Base-by-base conservation (phyloP, 2,329 filamentous ascomycete species). In the Monosporascus sp. region DNA sequence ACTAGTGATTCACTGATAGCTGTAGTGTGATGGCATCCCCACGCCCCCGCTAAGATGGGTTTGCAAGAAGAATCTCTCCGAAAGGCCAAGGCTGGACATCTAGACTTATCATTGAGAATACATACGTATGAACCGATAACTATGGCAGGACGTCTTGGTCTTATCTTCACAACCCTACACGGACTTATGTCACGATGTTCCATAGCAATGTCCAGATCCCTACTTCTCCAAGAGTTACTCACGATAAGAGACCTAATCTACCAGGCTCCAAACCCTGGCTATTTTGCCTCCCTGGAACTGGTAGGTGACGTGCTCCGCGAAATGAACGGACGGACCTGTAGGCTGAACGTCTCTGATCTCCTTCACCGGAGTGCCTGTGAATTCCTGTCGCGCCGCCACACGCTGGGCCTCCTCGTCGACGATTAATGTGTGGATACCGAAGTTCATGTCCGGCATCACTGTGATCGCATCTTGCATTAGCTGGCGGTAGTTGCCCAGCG, bases 271-370 rank as follows among this genome's bases (percentile, higher is more conserved):
- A 4, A 72, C 65, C 26, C 60, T 57, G 11, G 58, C 55, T 20
- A 73, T 70, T 60, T 58, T 70, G 5, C 68, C 69, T 1, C 53
- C 60, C 16, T 64, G 56, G 37, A 72, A 64, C 49, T 60, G 60
- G 50, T 72, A 74, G 19, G 69, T 68, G 27, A 65, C 70, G 48
- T 68, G 64, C 58, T 73, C 70, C 27, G 55, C 51, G 49, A 72
- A 69, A 9, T 41, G 49, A 7, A 71, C 66, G 4, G 52, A 20
- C 11, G 60, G 61, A 9, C 67, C 69, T 16, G 59, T 69, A 1
- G 65, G 63, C 22, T 58, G 53, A 1, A 63, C 63, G n/a, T 65
- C 70, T 3, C 57, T 58, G 16, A 70, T 62, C 24, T 48, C 47
- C 26, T 52, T 55, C 3, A 58, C 60, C 2, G 69, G 70, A 16